Conservation (phyloP, 345 rosid species). For the Salix caprea region DNA sequence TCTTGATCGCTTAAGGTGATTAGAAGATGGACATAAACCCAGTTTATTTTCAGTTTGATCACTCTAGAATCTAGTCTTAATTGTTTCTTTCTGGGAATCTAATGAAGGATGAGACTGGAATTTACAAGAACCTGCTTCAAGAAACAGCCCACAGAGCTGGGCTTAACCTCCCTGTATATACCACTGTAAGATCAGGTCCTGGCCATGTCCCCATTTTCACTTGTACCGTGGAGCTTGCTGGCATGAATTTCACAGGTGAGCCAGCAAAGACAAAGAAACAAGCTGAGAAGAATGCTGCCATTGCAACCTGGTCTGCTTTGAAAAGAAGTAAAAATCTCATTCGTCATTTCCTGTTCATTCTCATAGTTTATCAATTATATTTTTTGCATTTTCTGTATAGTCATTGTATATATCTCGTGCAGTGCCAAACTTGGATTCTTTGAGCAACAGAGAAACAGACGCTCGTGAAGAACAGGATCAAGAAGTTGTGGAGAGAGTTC, state of each 20-base stretch:
- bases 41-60: not conserved
- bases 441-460: slow-evolving; percentile 30
- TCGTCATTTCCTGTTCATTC: not conserved
- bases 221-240: slow-evolving; percentile 64
- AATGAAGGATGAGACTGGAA: slow-evolving; percentile 69
- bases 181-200: slow-evolving; percentile 69
- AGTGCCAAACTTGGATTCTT: slow-evolving; percentile 45
- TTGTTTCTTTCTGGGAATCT: not conserved
- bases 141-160: slow-evolving; percentile 79
- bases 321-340: slow-evolving; percentile 34
- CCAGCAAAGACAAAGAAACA: slow-evolving; percentile 74
- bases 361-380: not conserved
- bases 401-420: slow-evolving; percentile 10
- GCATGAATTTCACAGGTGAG: slow-evolving; percentile 57
- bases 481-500: slow-evolving; percentile 47
- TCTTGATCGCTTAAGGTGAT: slow-evolving; percentile 2
- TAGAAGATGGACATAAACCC: not conserved
- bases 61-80: not conserved
- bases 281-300: slow-evolving; percentile 80
- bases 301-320: slow-evolving; percentile 73
- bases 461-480: slow-evolving; percentile 49
- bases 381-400: not conserved
- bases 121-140: slow-evolving; percentile 73
- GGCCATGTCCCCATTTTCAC: slow-evolving; percentile 61
- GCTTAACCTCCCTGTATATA: slow-evolving; percentile 59